These are phyloP conservation scores for Fraxinus greggii DNA, from an alignment of 305 asterid species.

Conservation along the genomic window DNA sequence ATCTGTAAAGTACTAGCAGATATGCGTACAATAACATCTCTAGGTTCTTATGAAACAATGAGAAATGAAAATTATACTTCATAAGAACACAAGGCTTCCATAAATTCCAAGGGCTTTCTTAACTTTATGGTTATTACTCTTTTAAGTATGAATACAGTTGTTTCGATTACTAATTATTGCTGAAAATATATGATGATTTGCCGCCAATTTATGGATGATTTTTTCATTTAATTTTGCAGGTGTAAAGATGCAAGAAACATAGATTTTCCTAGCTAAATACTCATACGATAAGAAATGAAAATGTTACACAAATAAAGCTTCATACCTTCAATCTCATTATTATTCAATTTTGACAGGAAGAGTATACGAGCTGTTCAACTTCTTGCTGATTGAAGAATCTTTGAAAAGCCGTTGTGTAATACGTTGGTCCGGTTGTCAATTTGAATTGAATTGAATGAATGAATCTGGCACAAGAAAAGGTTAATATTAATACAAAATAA, in stretches of 20 bases:
- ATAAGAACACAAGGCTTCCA: background rate
- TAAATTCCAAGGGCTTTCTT: background rate
- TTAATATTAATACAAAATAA: background rate
- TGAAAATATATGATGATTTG: background rate
- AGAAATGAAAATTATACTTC: background rate
- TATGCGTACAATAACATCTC: background rate
- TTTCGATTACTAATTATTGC: background rate
- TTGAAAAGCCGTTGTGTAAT: slow-evolving; percentile 16
- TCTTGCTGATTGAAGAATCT: slow-evolving; percentile 20
- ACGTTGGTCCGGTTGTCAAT: slow-evolving; percentile 27
- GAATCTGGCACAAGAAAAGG: background rate
- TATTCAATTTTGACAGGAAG: slow-evolving; percentile 18
- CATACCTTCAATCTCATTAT: slow-evolving; percentile 49
- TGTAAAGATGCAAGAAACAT: background rate
- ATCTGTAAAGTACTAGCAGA: background rate
- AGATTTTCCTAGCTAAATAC: background rate
- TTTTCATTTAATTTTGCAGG: background rate
- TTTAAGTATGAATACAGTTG: background rate
- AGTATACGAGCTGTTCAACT: slow-evolving; percentile 17
- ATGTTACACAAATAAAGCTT: background rate
- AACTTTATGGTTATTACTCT: background rate
- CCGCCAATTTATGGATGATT: background rate
- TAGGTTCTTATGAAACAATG: background rate
- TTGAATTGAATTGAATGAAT: slow-evolving; percentile 3
- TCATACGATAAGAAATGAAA: background rate